Conservation (phyloP, 352 stramenopile genomes). For the Sclerospora graminicola region DNA sequence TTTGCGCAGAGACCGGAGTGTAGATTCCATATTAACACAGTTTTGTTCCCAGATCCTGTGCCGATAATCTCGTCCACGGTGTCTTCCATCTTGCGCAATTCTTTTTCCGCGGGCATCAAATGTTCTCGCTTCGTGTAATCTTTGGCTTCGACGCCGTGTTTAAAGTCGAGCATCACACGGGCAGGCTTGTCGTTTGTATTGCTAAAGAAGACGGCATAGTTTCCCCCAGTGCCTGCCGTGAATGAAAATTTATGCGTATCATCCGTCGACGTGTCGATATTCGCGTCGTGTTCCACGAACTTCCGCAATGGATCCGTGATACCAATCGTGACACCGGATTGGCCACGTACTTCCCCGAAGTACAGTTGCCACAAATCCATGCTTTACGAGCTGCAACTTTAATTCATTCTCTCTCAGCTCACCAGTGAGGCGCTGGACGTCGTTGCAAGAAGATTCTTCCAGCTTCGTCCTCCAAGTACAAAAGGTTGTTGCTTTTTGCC, state of each 20-base stretch:
- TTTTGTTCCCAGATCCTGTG: too few species aligned
- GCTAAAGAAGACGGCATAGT: constrained; percentile 72
- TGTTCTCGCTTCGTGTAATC: constrained; percentile 86
- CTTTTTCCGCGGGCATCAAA: constrained; percentile 82
- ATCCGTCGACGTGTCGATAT: constrained; percentile 74
- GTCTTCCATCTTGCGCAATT: constrained; percentile 86
- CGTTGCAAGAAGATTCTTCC: too few species aligned
- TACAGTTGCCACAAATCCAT: too few species aligned
- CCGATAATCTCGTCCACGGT: constrained; percentile 85
- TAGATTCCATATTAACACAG: too few species aligned
- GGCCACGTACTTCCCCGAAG: constrained; percentile 44
- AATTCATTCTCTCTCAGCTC: too few species aligned
- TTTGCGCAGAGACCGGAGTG: too few species aligned
- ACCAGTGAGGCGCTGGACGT: too few species aligned
- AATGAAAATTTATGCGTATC: constrained; percentile 83
- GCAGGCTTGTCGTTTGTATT: constrained; percentile 66
- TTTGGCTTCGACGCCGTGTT: constrained; percentile 82
- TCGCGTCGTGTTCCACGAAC: constrained; percentile 75
- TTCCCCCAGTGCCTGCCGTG: constrained; percentile 52
- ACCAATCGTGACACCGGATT: constrained; percentile 54
- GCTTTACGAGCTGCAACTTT: too few species aligned
- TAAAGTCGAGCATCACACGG: constrained; percentile 81
- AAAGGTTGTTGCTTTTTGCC: too few species aligned
- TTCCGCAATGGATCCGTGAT: constrained; percentile 70
- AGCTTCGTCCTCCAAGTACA: too few species aligned